Conservation (phyloP, 2,329 filamentous ascomycete genomes). For the Gnomoniopsis smithogilvyi region DNA sequence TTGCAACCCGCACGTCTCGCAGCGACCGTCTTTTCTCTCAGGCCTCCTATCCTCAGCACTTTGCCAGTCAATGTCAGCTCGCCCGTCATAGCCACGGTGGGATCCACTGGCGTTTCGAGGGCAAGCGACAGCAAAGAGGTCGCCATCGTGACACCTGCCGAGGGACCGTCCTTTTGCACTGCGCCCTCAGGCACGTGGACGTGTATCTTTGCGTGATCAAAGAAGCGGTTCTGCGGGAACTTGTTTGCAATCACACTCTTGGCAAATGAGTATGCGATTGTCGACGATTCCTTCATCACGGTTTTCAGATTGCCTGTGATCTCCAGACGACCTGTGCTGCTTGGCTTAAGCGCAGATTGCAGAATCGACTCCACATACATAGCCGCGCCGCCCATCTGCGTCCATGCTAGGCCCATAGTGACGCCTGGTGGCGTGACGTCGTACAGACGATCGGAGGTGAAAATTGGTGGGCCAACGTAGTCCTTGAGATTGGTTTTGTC, state of each 20-base stretch:
- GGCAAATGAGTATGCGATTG: constrained; percentile 93
- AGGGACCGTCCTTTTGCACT: constrained; percentile 90
- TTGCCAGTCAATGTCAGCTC: constrained; percentile 97
- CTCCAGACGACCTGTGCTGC: constrained; percentile 75
- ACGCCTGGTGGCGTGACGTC: constrained; percentile 91
- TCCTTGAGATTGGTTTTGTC: constrained; percentile 89
- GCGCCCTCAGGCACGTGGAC: constrained; percentile 96
- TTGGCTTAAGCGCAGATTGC: constrained; percentile 72
- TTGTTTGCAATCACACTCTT: constrained; percentile 82
- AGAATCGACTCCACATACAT: constrained; percentile 97
- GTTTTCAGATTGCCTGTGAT: constrained; percentile 92
- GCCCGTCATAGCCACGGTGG: constrained; percentile 95
- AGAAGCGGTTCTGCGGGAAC: constrained; percentile 90
- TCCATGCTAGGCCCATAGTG: constrained; percentile 98
- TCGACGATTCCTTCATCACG: constrained; percentile 97
- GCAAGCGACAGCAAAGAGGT: constrained; percentile 85
- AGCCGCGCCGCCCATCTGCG: constrained; percentile 91
- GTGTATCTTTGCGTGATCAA: constrained; percentile 92
- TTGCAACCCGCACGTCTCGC: constrained; percentile 88
- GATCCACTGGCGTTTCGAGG: constrained; percentile 72
- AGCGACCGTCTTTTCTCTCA: constrained; percentile 96
- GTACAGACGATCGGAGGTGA: constrained; percentile 93
- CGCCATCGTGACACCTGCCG: constrained; percentile 97
- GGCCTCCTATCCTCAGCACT: constrained; percentile 87
- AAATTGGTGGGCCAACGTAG: constrained; percentile 93